Percentiles rank a stretch among this genome's conserved stretches.
phyloP scores from a whole-genome alignment of 2,329 filamentous ascomycete species.

The Fusarium annulatum region DNA sequence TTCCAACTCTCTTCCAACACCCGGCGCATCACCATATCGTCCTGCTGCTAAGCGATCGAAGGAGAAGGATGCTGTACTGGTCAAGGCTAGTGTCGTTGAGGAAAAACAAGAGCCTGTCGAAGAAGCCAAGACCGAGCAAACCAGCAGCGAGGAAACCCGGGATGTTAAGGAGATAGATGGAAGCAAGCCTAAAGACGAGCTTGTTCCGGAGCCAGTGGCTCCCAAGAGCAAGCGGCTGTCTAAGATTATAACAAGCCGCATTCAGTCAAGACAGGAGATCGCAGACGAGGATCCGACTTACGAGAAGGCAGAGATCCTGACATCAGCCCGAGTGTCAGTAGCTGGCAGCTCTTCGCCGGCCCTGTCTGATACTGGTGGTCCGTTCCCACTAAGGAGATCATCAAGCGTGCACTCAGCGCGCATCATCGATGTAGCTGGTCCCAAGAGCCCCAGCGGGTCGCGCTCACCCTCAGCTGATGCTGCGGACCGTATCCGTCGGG shows the following conservation, averaged over 20 bases:
- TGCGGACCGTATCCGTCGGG: conserved; percentile 55
- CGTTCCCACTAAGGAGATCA: conserved; percentile 53
- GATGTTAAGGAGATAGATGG: conserved; percentile 15
- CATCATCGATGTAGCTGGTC: conserved; percentile 66
- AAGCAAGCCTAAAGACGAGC: conserved; percentile 7
- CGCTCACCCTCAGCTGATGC: conserved; percentile 60
- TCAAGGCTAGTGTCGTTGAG: not conserved
- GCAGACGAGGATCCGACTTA: conserved; percentile 57
- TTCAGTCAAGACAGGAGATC: conserved; percentile 25
- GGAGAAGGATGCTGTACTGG: conserved; percentile 26
- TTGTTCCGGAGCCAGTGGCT: conserved; percentile 13
- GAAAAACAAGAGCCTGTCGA: conserved; percentile 16
- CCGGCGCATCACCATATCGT: conserved; percentile 40
- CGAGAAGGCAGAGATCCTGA: conserved; percentile 69
- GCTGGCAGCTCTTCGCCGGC: conserved; percentile 63
- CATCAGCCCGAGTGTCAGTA: conserved; percentile 66
- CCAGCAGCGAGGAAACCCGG: not conserved
- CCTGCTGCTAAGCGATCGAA: conserved; percentile 20
- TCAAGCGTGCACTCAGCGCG: conserved; percentile 66
- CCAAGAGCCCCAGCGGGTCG: conserved; percentile 63
- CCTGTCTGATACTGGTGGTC: conserved; percentile 58
- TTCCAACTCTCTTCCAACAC: conserved; percentile 45
- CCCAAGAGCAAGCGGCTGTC: conserved; percentile 39
- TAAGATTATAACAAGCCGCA: conserved; percentile 42
- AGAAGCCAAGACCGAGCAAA: conserved; percentile 13